Evolutionary conservation across 176 grass and related monocot genomes (phyloP).

Genomic region (Carex littledalei): DNA sequence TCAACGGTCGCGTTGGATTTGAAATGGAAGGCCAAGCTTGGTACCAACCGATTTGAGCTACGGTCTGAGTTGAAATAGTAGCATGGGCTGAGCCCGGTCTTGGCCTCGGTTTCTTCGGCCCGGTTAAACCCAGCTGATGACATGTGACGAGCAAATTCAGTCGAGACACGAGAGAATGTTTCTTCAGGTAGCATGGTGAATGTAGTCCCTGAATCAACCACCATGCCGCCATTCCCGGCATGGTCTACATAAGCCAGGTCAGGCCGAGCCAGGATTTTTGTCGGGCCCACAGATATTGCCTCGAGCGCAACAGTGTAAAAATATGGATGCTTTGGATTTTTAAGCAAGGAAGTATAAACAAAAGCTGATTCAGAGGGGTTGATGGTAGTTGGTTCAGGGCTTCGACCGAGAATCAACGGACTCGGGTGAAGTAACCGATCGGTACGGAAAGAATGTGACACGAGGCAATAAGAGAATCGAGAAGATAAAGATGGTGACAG

Average conservation of each 20-base stretch:
- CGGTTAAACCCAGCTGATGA: conserved; percentile 39
- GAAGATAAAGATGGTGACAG: conserved; percentile 50
- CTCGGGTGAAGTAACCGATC: conserved; percentile 55
- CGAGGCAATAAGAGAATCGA: conserved; percentile 87
- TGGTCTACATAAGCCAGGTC: conserved; percentile 49
- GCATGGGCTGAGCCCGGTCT: conserved; percentile 57
- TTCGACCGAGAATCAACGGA: conserved; percentile 78
- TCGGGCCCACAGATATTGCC: conserved; percentile 39
- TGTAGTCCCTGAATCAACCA: conserved; percentile 80
- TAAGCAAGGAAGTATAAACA: conserved; percentile 80
- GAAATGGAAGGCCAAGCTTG: conserved; percentile 66
- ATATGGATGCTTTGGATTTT: conserved; percentile 80
- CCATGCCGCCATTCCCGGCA: conserved; percentile 84
- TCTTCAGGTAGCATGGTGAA: conserved; percentile 86
- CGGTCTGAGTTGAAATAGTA: conserved; percentile 40
- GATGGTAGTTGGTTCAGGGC: conserved; percentile 14
- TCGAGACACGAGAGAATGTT: conserved; percentile 39
- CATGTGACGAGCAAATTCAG: conserved; percentile 58
- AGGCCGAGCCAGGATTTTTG: conserved; percentile 22
- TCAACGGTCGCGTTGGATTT: conserved; percentile 55
- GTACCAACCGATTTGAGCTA: conserved; percentile 29
- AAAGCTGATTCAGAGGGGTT: conserved; percentile 17
- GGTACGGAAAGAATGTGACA: conserved; percentile 67
- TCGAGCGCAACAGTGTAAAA: conserved; percentile 84
- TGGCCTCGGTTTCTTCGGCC: conserved; percentile 26